Base-by-base conservation (phyloP, 371 early-diverging fungal genomes). In the Mucor piriformis region DNA sequence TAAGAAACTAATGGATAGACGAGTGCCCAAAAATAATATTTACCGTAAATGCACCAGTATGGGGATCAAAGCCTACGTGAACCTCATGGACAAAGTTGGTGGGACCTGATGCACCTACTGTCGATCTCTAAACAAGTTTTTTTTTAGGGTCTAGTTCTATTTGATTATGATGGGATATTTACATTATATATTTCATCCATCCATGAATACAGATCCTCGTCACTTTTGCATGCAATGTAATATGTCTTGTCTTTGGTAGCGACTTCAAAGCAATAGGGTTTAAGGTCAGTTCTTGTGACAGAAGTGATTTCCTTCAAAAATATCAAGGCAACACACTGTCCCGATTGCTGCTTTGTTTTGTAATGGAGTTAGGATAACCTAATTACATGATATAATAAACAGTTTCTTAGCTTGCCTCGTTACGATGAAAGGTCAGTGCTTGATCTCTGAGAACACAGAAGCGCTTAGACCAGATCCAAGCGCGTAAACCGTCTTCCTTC, bases 161-260 rank as follows among this genome's bases (percentile, higher is more conserved):
- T n/a, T n/a, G n/a, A n/a, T n/a, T n/a, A n/a, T n/a, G n/a, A n/a
- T n/a, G n/a, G 11, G 23, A 16, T 16, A 8, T 57, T 66, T 74
- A 89, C 89, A 72, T 83, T 88, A 74, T 96, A 96, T 69, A 98
- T 90, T 64, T 93, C 93, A 71, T 97, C 97, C 88, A 96, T 92
- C 98, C 97, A 97, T 24, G 91, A 87, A 74, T 98, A 98, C n/a
- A 98, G 83, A 60, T 98, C 97, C 64, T 95, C 94, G 67, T 98
- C 98, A 68, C 84, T 92, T 74, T 89, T 91, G 74, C 94, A 94
- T n/a, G 93, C 85, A 40, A 98, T 74, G 73, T 87, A 93, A 73
- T 91, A 95, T 33, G 90, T 87, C 72, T 90, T 87, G 49, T 95
- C 96, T 71, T 89, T 92, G 40, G 95, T 93, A 37, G 84, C 86